Evolutionary conservation across 495 filamentous ascomycete genomes (phyloP), one percentile per base, ranked within the genome.

Genomic region (Jackrogersella multiformis): DNA sequence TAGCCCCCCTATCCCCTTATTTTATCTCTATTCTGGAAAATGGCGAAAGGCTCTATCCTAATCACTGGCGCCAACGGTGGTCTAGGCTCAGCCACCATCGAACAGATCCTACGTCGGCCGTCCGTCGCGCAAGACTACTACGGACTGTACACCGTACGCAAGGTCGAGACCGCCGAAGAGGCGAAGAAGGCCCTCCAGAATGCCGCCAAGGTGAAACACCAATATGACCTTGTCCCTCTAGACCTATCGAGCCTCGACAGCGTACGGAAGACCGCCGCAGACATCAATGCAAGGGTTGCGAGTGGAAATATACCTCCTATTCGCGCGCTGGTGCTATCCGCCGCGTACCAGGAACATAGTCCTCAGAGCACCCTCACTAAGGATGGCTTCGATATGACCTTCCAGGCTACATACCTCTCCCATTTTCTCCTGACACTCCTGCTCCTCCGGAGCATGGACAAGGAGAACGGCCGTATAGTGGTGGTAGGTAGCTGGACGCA

Each of bases 11-110:
- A n/a, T 21, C 34, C 0, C 15, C 16, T 21, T 32, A 18, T 23
- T 32, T 48, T 10, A 16, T 16, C 20, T 16, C 20, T 49, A 39
- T 5, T 15, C 13, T 3, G 36, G 21, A 34, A 18, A 48, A 75
- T 75, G 73, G 48, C 67, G 30, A 74, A 73, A 28, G 74, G 73
- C 41, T 83, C 84, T 6, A 79, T 88, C 48, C 59, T 89, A 21
- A 69, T 88, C 12, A 89, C 86, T 8, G 87, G 86, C 16, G 81
- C 85, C 42, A 88, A 74, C 30, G 72, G 72, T 21, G 69, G 72
- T 76, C 36, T 81, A 77, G 86, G 44, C 79, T 82, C 61, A 70
- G 82, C 69, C 76, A 82, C 69, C 77, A 80, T 57, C 67, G 81
- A 64, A 76, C 82, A 69, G 65, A 86, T 68, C 75, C 78, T 68